Evolutionary conservation across 1,284 basidiomycete genomes (phyloP).

Genomic region (Erythrobasidium hasegawianum): DNA sequence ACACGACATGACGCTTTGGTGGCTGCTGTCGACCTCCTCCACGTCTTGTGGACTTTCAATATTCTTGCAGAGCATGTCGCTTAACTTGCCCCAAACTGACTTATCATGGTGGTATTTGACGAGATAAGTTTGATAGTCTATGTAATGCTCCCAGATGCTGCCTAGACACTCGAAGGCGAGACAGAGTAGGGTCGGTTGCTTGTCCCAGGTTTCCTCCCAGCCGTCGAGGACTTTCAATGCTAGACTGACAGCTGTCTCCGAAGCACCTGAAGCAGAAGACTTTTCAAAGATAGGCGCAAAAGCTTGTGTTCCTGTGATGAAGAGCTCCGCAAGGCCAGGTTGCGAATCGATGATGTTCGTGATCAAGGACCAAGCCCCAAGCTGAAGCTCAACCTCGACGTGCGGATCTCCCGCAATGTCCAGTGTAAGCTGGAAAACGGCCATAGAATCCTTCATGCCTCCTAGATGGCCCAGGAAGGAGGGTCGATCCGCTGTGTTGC

Average conservation of each 20-base stretch:
- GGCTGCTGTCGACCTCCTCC: no score
- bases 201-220: constrained; percentile 69
- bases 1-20: background rate
- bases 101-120: constrained; percentile 64
- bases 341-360: constrained; percentile 77
- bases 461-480: constrained; percentile 46
- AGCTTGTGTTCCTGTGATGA: constrained; percentile 65
- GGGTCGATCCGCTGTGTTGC: constrained; percentile 3
- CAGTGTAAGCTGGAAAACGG: constrained; percentile 40
- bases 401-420: constrained; percentile 52
- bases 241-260: constrained; percentile 43
- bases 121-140: constrained; percentile 66
- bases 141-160: constrained; percentile 74
- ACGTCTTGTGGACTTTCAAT: no score
- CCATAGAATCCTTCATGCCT: constrained; percentile 46
- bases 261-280: background rate
- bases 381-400: constrained; percentile 62
- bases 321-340: constrained; percentile 76
- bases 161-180: constrained; percentile 73
- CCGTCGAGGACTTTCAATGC: constrained; percentile 63
- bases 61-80: no score
- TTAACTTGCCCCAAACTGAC: constrained; percentile 53
- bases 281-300: background rate
- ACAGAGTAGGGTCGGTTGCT: constrained; percentile 70
- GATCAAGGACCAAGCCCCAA: constrained; percentile 61